Conservation (phyloP, 768 basidiomycete species). For the Trametes cinnabarina region DNA sequence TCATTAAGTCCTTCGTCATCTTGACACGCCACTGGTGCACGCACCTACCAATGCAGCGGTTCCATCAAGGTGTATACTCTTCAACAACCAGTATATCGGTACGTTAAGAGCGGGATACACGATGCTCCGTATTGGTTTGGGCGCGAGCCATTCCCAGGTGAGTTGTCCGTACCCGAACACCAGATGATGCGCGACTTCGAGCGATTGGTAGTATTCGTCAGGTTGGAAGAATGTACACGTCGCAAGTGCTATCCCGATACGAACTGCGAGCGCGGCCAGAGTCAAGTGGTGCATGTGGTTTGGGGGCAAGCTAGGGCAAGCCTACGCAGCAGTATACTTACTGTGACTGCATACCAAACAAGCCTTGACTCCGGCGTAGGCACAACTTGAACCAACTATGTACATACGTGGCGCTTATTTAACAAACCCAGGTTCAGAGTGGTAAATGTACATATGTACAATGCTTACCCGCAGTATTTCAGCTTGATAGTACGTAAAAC, state of each 20-base stretch:
- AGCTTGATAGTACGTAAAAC: not conserved
- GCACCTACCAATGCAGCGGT: constrained; percentile 61
- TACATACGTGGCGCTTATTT: no score
- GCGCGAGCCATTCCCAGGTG: constrained; percentile 93
- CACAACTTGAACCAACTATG: not conserved
- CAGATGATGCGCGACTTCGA: constrained; percentile 85
- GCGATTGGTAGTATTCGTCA: constrained; percentile 93
- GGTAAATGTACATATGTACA: no score
- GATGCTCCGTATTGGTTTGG: constrained; percentile 72
- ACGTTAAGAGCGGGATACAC: constrained; percentile 81
- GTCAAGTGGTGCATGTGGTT: not conserved
- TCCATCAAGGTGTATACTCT: constrained; percentile 51
- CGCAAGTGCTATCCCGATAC: constrained; percentile 60
- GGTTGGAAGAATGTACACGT: constrained; percentile 93
- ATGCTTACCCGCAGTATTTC: not conserved
- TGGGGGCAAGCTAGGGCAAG: no score
- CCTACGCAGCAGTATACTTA: no score
- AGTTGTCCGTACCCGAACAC: constrained; percentile 91
- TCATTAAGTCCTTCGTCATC: not conserved
- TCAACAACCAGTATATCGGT: constrained; percentile 72
- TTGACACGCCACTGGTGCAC: not conserved
- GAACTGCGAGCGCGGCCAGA: constrained; percentile 25
- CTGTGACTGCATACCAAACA: no score
- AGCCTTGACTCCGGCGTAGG: no score
- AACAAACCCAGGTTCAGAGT: no score